These are phyloP conservation scores for Exophiala sideris DNA, from an alignment of 2,329 filamentous ascomycete species.

Conservation along the genomic window DNA sequence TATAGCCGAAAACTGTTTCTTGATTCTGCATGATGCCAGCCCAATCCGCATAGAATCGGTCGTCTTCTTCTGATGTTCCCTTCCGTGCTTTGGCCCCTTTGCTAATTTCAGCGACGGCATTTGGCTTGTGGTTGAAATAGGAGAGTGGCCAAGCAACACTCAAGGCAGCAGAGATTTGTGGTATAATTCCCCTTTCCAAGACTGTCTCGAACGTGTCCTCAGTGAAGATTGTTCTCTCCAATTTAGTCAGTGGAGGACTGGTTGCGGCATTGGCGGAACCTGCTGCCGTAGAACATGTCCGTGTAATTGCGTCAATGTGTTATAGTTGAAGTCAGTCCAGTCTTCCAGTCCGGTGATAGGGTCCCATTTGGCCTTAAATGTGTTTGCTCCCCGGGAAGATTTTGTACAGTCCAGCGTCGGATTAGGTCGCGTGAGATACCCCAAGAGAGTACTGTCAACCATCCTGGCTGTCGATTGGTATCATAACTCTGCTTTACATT, in stretches of 20 bases:
- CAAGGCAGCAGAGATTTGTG: background rate
- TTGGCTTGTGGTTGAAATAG: background rate
- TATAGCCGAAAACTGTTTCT: too few species aligned
- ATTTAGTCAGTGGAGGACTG: constrained; percentile 1
- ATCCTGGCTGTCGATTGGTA: too few species aligned
- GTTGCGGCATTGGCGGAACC: background rate
- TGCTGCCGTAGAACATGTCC: constrained; percentile 1
- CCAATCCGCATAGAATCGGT: background rate
- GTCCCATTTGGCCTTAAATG: too few species aligned
- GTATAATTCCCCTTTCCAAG: background rate
- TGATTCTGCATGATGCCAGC: too few species aligned
- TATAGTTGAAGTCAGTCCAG: constrained; percentile 6
- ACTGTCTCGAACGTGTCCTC: background rate
- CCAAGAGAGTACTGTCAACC: too few species aligned
- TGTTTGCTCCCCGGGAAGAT: too few species aligned
- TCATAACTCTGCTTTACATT: too few species aligned
- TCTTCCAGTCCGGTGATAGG: constrained; percentile 1
- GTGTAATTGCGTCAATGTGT: background rate
- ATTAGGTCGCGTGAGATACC: too few species aligned
- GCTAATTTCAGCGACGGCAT: background rate
- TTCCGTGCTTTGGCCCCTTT: background rate
- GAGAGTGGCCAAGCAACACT: background rate
- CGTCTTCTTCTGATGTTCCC: background rate
- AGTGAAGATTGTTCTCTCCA: background rate
- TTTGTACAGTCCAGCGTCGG: too few species aligned